Percentiles rank a stretch among this genome's conserved stretches.
Conservation (phyloP, 495 filamentous ascomycete genomes). For the Schizothecium vesticola region DNA sequence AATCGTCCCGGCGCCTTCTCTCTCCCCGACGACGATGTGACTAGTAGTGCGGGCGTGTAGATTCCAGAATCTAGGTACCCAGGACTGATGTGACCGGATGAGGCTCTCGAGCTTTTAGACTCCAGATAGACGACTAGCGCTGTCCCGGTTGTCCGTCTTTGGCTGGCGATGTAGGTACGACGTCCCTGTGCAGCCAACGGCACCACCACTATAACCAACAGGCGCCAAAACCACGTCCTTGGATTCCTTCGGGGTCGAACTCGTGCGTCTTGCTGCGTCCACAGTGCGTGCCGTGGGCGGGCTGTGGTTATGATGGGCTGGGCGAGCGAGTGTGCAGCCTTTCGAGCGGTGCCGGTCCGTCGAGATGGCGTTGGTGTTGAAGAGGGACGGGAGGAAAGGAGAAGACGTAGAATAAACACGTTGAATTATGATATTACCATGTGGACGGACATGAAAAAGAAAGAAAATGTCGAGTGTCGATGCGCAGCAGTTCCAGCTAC, state of each 20-base stretch:
- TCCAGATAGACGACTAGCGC: constrained; percentile 8
- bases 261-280: neutral
- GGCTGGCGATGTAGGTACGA: constrained; percentile 18
- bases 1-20: neutral
- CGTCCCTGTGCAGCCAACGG: constrained; percentile 23
- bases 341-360: neutral
- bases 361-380: neutral
- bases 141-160: constrained; percentile 16
- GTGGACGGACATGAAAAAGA: neutral
- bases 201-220: constrained; percentile 21
- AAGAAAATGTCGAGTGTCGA: neutral
- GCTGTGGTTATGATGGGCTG: neutral
- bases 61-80: constrained; percentile 3
- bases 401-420: neutral
- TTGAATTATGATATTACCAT: neutral
- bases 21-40: constrained; percentile 2
- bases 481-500: neutral
- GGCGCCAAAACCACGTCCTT: constrained; percentile 19
- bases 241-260: constrained; percentile 13
- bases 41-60: constrained; percentile 13
- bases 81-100: constrained; percentile 2
- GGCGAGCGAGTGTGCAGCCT: neutral
- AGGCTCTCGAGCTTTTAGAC: constrained; percentile 4
- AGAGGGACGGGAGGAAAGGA: neutral
- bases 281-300: neutral